Conservation (phyloP, 169 alveolate species). For the Plasmodium coatneyi region DNA sequence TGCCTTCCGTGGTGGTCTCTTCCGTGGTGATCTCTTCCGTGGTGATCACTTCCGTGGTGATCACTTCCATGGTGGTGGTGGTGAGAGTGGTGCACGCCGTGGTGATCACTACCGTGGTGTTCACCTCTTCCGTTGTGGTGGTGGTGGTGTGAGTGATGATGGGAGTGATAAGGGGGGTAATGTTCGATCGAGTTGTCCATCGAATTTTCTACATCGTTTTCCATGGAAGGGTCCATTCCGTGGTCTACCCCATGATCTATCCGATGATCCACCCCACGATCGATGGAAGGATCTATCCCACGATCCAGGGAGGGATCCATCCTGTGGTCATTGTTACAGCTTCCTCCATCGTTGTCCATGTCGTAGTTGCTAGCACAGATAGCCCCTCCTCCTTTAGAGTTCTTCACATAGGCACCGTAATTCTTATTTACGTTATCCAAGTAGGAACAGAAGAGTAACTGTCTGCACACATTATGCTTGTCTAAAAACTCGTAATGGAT, state of each 20-base stretch:
- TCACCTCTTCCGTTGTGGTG: no score
- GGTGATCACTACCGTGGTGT: not conserved
- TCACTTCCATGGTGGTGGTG: no score
- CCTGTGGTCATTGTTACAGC: not conserved
- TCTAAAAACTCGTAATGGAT: slow-evolving; percentile 73
- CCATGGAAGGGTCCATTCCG: not conserved
- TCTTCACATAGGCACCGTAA: slow-evolving; percentile 20
- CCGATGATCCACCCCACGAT: no score
- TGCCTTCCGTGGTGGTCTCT: no score
- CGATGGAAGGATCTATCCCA: no score
- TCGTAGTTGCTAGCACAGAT: not conserved
- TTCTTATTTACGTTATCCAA: slow-evolving; percentile 45
- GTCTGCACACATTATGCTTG: slow-evolving; percentile 47
- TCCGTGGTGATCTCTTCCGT: no score
- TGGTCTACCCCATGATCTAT: not conserved
- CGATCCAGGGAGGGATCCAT: not conserved
- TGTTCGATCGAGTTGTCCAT: not conserved
- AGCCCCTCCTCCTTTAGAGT: not conserved
- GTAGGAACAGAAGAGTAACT: slow-evolving; percentile 35
- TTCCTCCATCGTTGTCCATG: not conserved
- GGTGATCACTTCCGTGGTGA: no score
- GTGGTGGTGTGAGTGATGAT: not conserved
- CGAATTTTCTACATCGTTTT: not conserved
- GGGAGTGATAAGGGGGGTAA: not conserved
- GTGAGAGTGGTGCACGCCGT: not conserved